phyloP scores from a whole-genome alignment of 1,284 basidiomycete species.

The Sporisorium sorghi region DNA sequence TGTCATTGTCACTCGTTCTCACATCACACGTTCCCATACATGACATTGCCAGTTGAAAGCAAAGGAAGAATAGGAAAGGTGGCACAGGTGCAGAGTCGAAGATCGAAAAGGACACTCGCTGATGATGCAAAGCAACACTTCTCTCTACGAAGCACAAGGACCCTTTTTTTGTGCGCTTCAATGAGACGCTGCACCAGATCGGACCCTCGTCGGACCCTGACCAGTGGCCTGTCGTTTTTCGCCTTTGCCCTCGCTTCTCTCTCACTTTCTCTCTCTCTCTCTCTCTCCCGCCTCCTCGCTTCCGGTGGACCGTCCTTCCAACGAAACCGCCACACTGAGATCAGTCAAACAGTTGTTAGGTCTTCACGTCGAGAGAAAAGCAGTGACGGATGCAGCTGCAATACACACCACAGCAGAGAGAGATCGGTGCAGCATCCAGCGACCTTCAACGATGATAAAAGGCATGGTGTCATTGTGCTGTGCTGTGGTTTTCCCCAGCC shows the following conservation, averaged over 20 bases:
- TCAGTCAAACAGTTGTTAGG: background rate
- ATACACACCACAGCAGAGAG: no score
- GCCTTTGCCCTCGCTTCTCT: background rate
- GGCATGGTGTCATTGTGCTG: background rate
- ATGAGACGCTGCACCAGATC: constrained; percentile 4
- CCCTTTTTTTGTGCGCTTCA: background rate
- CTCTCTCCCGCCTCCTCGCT: background rate
- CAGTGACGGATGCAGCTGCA: background rate
- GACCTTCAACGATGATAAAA: background rate
- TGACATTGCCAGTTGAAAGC: background rate
- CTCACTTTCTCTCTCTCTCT: background rate
- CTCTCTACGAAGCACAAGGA: constrained; percentile 1
- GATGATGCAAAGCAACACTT: background rate
- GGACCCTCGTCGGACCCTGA: constrained; percentile 10
- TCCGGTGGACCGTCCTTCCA: background rate
- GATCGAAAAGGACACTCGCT: background rate
- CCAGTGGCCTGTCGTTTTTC: background rate
- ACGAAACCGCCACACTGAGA: background rate
- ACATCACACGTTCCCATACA: no score
- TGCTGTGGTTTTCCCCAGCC: background rate
- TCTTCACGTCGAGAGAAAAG: background rate
- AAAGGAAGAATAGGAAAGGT: background rate
- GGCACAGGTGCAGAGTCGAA: background rate
- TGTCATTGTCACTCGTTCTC: background rate
- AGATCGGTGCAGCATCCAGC: background rate